Evolutionary conservation across 306 rosid genomes (phyloP), one percentile per base, ranked within the genome.

Genomic region (Cyclanthera cordifolia): DNA sequence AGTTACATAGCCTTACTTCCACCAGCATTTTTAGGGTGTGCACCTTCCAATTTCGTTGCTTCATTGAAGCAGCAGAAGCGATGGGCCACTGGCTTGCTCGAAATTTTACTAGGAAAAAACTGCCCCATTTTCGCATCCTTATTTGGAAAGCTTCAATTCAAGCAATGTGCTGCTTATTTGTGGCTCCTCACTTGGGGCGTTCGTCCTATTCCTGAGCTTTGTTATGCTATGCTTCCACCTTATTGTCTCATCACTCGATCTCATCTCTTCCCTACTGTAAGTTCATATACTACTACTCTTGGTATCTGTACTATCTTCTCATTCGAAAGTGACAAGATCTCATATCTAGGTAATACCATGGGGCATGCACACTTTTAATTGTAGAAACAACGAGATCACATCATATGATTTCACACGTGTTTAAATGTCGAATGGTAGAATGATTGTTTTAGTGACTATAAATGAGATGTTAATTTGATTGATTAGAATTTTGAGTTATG

Each of bases 201-300:
- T 24, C 21, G 32, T 43, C 53, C 73, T 41, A n/a, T 78, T 51
- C 79, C 67, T 19, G 68, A 63, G 9, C 13, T 81, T 27, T 78
- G 61, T 15, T 81, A 81, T 39, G 6, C 66, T 1, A 16, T 50
- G 16, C 28, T 81, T 3, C 80, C 85, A 0, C 68, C 80, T n/a
- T 78, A 74, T 46, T 75, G 73, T 32, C 51, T 78, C 78, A 39
- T 75, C 45, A 67, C 76, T 34, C 69, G 68, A 75, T 72, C 85
- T 28, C 48, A 19, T 45, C 72, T 75, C 54, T 69, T 78, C 66
- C 85, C 85, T 27, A 63, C 70, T 5, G 69, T 63, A 63, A 61
- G 30, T 34, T 19, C 68, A 9, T n/a, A n/a, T n/a, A n/a, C n/a
- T n/a, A n/a, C n/a, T n/a, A n/a, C n/a, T 8, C 2, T 37, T 8